These are phyloP conservation scores for Fusarium bactridioides DNA, from an alignment of 2,329 filamentous ascomycete genomes.

Conservation along the genomic window DNA sequence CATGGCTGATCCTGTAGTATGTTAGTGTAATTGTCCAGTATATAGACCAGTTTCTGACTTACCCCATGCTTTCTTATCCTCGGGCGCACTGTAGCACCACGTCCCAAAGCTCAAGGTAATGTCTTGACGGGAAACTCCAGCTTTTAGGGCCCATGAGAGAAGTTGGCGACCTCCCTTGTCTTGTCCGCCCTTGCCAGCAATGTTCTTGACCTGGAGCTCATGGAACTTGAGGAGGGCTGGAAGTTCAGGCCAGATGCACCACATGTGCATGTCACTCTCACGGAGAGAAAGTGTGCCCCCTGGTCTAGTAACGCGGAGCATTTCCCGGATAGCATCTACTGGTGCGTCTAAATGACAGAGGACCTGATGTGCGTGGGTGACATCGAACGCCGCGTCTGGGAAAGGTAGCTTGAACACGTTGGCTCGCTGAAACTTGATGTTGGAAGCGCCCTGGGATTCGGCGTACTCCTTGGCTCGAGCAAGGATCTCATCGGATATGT, in stretches of 20 bases:
- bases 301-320: slow-evolving; percentile 53
- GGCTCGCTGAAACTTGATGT: slow-evolving; percentile 42
- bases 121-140: slow-evolving; percentile 35
- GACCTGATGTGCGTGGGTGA: slow-evolving; percentile 54
- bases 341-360: slow-evolving; percentile 51
- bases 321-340: slow-evolving; percentile 48
- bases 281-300: slow-evolving; percentile 53
- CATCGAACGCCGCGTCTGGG: slow-evolving; percentile 50
- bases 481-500: slow-evolving; percentile 45
- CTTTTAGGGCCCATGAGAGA: slow-evolving; percentile 40
- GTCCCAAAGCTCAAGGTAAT: slow-evolving; percentile 41
- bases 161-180: slow-evolving; percentile 41
- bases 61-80: slow-evolving; percentile 42
- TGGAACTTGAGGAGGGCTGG: slow-evolving; percentile 38
- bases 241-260: slow-evolving; percentile 42
- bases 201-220: slow-evolving; percentile 27
- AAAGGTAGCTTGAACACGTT: slow-evolving; percentile 49
- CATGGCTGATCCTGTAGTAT: slow-evolving; percentile 38
- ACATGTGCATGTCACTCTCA: slow-evolving; percentile 44
- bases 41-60: background rate
- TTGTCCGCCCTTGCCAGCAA: slow-evolving; percentile 39
- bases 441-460: slow-evolving; percentile 31
- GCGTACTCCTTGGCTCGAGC: slow-evolving; percentile 38
- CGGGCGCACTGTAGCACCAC: slow-evolving; percentile 41
- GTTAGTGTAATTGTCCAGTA: background rate